Conservation (phyloP, 164 flowering plant genomes). For the Pachysandra terminalis region DNA sequence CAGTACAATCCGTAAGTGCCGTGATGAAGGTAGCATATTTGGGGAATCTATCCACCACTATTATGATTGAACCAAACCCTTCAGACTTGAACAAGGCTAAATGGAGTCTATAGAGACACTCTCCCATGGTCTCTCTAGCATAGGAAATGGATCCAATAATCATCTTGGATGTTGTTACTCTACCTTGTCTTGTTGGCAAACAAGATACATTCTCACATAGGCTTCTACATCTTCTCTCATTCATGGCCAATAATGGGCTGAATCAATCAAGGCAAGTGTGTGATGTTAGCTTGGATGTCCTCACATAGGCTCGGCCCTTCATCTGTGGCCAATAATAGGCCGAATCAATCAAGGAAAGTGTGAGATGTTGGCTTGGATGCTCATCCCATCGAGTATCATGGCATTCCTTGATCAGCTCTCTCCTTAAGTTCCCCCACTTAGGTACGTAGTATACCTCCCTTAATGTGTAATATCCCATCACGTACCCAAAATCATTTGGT, state of each 20-base stretch:
- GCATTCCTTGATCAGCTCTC: no score
- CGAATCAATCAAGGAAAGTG: no score
- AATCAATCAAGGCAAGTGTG: background rate
- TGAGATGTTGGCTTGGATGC: no score
- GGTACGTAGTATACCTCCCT: background rate
- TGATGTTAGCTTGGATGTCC: background rate
- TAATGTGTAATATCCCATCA: background rate
- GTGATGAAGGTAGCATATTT: constrained; percentile 10
- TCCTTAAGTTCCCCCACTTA: no score
- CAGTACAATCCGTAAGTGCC: background rate
- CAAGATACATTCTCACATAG: background rate
- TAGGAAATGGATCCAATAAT: constrained; percentile 1
- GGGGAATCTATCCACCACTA: background rate
- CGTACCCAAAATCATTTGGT: background rate
- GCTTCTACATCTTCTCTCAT: background rate
- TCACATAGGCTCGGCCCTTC: no score
- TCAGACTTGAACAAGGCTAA: background rate
- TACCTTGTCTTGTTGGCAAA: no score
- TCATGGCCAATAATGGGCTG: background rate
- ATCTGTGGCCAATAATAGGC: no score
- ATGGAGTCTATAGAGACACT: no score
- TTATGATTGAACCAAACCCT: background rate
- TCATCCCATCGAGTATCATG: no score
- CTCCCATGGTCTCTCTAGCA: background rate
- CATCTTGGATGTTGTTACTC: background rate